Evolutionary conservation across 139 green algal species (phyloP).

Genomic region (Deuterostichococcus epilithicus): DNA sequence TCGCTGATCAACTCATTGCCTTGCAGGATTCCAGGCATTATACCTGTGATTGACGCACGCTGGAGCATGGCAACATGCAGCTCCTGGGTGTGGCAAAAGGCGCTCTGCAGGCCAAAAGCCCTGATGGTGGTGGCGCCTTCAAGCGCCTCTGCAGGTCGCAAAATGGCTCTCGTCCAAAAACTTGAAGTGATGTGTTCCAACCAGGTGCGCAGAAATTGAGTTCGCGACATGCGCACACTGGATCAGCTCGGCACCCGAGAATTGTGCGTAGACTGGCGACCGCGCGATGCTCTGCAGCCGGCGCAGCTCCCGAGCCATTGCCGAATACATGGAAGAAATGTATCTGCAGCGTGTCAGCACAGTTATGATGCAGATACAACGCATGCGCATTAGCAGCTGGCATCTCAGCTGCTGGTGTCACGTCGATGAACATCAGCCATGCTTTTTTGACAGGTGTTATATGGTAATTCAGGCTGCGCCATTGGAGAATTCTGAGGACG

Average conservation of each 20-base stretch:
- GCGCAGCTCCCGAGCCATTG: constrained; percentile 59
- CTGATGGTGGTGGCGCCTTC: constrained; percentile 46
- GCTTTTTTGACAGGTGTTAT: no score
- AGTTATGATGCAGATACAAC: no score
- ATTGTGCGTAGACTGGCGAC: constrained; percentile 68
- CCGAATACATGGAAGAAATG: background rate
- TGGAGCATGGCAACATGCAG: constrained; percentile 33
- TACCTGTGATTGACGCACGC: constrained; percentile 32
- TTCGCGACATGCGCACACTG: no score
- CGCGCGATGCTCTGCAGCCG: constrained; percentile 60
- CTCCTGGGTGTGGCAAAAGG: constrained; percentile 33
- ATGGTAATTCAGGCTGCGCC: no score
- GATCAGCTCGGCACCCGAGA: no score
- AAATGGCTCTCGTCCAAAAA: no score
- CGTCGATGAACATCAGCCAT: no score
- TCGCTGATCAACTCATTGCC: background rate
- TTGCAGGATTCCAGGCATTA: background rate
- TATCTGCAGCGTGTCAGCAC: background rate
- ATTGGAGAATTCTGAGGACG: no score
- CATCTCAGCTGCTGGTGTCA: background rate
- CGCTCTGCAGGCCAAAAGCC: constrained; percentile 37
- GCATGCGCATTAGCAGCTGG: no score
- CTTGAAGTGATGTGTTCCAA: no score
- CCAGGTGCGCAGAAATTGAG: no score
- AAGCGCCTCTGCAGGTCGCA: constrained; percentile 43